Evolutionary conservation across 2,329 filamentous ascomycete genomes (phyloP).

Genomic region (Colletotrichum karsti): DNA sequence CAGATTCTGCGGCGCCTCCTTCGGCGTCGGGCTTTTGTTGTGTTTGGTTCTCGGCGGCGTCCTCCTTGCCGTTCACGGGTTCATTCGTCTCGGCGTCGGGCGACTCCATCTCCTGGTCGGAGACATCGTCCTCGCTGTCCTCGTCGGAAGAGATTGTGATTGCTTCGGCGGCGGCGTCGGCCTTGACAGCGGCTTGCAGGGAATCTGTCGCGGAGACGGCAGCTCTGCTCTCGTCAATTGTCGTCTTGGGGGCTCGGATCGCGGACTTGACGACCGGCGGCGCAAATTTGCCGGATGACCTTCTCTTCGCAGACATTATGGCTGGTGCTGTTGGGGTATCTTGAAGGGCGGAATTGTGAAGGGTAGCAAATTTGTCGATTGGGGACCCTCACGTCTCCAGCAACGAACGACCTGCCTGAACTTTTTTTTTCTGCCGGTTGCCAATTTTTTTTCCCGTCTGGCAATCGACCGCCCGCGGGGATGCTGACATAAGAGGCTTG

Average conservation of each 20-base stretch:
- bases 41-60: constrained; percentile 32
- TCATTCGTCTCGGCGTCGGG: constrained; percentile 29
- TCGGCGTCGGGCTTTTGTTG: constrained; percentile 36
- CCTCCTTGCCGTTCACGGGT: constrained; percentile 35
- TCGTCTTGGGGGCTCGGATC: constrained; percentile 59
- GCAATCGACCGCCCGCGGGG: constrained; percentile 22
- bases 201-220: constrained; percentile 56
- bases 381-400: constrained; percentile 4
- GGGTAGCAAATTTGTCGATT: constrained; percentile 10
- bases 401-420: constrained; percentile 25
- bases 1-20: constrained; percentile 44
- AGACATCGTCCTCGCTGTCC: constrained; percentile 55
- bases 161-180: constrained; percentile 43
- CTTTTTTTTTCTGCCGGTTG: constrained; percentile 27
- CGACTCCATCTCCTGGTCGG: constrained; percentile 49
- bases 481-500: constrained; percentile 15
- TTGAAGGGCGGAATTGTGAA: neutral
- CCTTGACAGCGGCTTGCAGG: constrained; percentile 42
- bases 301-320: constrained; percentile 69
- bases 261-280: constrained; percentile 62
- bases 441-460: constrained; percentile 26
- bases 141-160: constrained; percentile 68
- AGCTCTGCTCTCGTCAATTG: constrained; percentile 67
- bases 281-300: constrained; percentile 65
- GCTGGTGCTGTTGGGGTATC: neutral